These are phyloP conservation scores for Deinandra increscens DNA, from an alignment of 129 eudicot genomes.

Conservation along the genomic window DNA sequence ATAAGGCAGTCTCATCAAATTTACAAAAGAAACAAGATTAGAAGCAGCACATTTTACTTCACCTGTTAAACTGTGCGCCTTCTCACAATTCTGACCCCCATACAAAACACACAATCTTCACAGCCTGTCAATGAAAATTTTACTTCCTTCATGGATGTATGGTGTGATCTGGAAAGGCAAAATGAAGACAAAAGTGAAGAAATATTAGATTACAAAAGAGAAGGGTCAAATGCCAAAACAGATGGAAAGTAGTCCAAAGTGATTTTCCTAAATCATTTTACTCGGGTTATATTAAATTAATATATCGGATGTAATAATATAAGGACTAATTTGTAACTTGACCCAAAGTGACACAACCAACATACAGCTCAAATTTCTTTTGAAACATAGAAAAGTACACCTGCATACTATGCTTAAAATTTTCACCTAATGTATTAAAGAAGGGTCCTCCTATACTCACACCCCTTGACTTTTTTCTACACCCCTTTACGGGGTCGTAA, in stretches of 20 bases:
- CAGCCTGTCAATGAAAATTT: conserved; percentile 75
- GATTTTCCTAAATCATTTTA: background rate
- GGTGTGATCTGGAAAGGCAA: conserved; percentile 69
- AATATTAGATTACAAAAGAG: background rate
- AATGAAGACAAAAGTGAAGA: conserved; percentile 20
- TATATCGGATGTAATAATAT: background rate
- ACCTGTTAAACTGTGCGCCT: conserved; percentile 88
- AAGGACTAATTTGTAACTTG: background rate
- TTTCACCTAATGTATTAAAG: background rate
- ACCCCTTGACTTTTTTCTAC: too few species aligned
- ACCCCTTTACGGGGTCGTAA: too few species aligned
- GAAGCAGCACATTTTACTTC: background rate
- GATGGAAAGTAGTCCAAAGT: background rate
- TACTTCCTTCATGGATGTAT: conserved; percentile 79
- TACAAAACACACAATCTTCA: conserved; percentile 87
- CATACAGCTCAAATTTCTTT: background rate
- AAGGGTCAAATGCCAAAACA: background rate
- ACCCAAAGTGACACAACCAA: background rate
- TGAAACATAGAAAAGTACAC: background rate
- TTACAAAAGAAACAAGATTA: background rate
- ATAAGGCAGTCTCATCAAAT: background rate
- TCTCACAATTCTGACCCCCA: conserved; percentile 84
- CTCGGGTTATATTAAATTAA: background rate
- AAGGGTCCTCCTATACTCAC: too few species aligned
- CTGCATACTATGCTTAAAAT: background rate